These are phyloP conservation scores for Blastobotrys serpentis DNA, from an alignment of 1,139 yeast genomes.

Conservation along the genomic window DNA sequence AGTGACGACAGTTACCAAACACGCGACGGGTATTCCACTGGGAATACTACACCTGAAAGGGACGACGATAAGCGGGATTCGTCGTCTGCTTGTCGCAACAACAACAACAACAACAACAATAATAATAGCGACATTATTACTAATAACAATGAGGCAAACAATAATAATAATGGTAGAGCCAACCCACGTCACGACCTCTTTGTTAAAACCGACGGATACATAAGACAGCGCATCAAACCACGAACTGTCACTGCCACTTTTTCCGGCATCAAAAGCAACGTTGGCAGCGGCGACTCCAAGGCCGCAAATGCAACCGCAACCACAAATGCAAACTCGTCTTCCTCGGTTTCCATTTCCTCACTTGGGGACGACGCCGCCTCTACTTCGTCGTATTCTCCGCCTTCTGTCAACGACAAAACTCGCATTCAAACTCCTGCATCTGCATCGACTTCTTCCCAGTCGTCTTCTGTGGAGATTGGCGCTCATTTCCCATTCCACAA, in stretches of 20 bases:
- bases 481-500: slow-evolving; percentile 35
- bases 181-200: no score
- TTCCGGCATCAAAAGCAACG: not conserved
- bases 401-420: slow-evolving; percentile 30
- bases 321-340: not conserved
- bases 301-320: no score
- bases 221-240: slow-evolving; percentile 4
- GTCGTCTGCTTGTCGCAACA: no score
- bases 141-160: no score
- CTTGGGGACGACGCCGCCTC: slow-evolving; percentile 13
- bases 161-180: no score
- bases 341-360: slow-evolving; percentile 11
- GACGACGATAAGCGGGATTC: no score
- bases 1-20: slow-evolving; percentile 1
- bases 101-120: no score
- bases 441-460: slow-evolving; percentile 26
- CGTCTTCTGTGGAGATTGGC: slow-evolving; percentile 35
- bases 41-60: slow-evolving; percentile 19
- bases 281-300: not conserved
- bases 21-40: slow-evolving; percentile 17
- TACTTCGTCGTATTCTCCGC: slow-evolving; percentile 4
- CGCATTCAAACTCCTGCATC: slow-evolving; percentile 38
- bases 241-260: slow-evolving; percentile 10
- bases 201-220: slow-evolving; percentile 2
- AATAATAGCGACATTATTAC: no score